Evolutionary conservation across 257 asterid species (phyloP).

Genomic region (Haberlea rhodopensis): DNA sequence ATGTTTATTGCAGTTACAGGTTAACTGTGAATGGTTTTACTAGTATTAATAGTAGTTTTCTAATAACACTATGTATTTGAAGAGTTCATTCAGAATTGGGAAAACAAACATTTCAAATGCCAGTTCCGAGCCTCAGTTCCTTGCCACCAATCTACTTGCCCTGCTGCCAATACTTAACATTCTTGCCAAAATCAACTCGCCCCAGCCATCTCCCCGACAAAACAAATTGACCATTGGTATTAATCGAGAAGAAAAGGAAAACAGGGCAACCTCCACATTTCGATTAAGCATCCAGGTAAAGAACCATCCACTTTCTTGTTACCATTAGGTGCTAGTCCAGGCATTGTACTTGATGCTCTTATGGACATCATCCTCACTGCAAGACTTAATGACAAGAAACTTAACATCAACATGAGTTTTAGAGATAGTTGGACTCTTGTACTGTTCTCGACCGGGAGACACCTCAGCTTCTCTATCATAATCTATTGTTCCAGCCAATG

Average conservation of each 20-base stretch:
- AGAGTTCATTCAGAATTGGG: too few species aligned
- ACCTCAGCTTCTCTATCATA: constrained; percentile 31
- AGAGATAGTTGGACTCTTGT: constrained; percentile 45
- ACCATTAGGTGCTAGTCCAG: constrained; percentile 83
- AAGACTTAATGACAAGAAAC: constrained; percentile 59
- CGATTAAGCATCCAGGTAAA: constrained; percentile 47
- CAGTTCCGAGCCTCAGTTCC: too few species aligned
- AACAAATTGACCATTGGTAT: constrained; percentile 73
- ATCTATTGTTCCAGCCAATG: constrained; percentile 35
- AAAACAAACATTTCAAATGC: too few species aligned
- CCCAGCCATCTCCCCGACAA: too few species aligned
- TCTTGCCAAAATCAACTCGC: too few species aligned
- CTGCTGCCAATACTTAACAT: too few species aligned
- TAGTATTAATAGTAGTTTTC: too few species aligned
- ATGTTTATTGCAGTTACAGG: too few species aligned
- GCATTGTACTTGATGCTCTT: constrained; percentile 67
- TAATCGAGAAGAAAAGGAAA: constrained; percentile 70
- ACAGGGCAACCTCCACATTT: constrained; percentile 52
- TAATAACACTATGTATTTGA: too few species aligned
- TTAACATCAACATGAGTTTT: constrained; percentile 49
- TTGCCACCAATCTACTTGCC: too few species aligned
- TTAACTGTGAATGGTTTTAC: too few species aligned
- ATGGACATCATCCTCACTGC: constrained; percentile 67
- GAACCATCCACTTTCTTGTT: constrained; percentile 68
- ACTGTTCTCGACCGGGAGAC: constrained; percentile 50